Conservation (phyloP, 257 asterid species). For the Gentiana dahurica region DNA sequence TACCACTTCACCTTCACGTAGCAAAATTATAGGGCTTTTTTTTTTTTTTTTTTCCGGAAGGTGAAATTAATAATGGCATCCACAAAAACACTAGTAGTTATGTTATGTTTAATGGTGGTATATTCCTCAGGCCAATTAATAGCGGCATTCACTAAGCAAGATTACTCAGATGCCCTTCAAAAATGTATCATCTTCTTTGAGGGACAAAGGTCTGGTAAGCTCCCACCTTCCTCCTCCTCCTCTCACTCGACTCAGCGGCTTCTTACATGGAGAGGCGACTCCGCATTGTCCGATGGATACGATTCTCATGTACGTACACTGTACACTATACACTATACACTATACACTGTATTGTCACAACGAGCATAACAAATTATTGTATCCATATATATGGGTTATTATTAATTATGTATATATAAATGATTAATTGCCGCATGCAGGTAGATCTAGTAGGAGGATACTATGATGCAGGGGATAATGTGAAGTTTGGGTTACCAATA, state of each 20-base stretch:
- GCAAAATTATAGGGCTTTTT: not conserved
- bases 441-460: slow-evolving; percentile 81
- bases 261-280: slow-evolving; percentile 55
- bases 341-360: no score
- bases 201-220: slow-evolving; percentile 77
- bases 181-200: slow-evolving; percentile 68
- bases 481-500: slow-evolving; percentile 81
- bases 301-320: slow-evolving; percentile 35
- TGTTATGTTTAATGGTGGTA: slow-evolving; percentile 16
- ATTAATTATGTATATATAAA: not conserved
- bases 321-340: no score
- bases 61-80: slow-evolving; percentile 16
- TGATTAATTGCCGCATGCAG: slow-evolving; percentile 13
- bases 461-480: slow-evolving; percentile 84
- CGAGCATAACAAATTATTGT: no score
- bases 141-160: slow-evolving; percentile 50
- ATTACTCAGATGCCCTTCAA: slow-evolving; percentile 50
- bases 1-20: not conserved
- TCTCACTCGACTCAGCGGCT: slow-evolving; percentile 19
- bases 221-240: slow-evolving; percentile 23
- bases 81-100: slow-evolving; percentile 9
- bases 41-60: no score
- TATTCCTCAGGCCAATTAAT: slow-evolving; percentile 11
- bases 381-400: no score
- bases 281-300: slow-evolving; percentile 65